phyloP scores from a whole-genome alignment of 1,139 yeast genomes.

The Hemisphaericaspora lyxosophila region DNA sequence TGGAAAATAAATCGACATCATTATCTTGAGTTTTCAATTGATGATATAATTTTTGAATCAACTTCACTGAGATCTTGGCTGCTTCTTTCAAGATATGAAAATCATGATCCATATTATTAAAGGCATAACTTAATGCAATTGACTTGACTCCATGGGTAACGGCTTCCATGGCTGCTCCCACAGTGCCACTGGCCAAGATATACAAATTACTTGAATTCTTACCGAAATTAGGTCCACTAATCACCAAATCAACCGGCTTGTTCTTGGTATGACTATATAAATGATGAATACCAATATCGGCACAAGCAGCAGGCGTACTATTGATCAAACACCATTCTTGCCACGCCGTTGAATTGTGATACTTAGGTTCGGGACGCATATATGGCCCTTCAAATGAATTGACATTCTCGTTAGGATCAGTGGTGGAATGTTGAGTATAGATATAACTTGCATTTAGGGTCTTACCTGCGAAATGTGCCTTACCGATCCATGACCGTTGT shows the following conservation, averaged over 20 bases:
- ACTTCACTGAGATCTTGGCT: slow-evolving; percentile 61
- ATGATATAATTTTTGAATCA: slow-evolving; percentile 60
- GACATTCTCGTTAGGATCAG: slow-evolving; percentile 21
- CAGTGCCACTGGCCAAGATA: slow-evolving; percentile 91
- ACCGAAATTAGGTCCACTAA: slow-evolving; percentile 96
- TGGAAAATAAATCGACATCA: slow-evolving; percentile 68
- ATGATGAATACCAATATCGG: slow-evolving; percentile 86
- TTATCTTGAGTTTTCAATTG: slow-evolving; percentile 53
- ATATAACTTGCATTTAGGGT: slow-evolving; percentile 67
- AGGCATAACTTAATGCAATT: slow-evolving; percentile 83
- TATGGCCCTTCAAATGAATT: slow-evolving; percentile 73
- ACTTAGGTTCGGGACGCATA: slow-evolving; percentile 38
- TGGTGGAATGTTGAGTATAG: slow-evolving; percentile 49
- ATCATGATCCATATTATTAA: slow-evolving; percentile 55
- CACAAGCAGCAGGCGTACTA: slow-evolving; percentile 95
- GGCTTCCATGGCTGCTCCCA: slow-evolving; percentile 97
- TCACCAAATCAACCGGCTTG: slow-evolving; percentile 74
- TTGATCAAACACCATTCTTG: slow-evolving; percentile 86
- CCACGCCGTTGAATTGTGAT: slow-evolving; percentile 30
- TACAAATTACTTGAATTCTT: slow-evolving; percentile 89
- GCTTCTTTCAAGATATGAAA: slow-evolving; percentile 61
- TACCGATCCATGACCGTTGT: slow-evolving; percentile 93
- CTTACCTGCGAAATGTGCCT: slow-evolving; percentile 92
- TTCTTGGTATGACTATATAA: slow-evolving; percentile 46
- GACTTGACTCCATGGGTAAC: slow-evolving; percentile 74